These are phyloP conservation scores for Tephrocybe sp. DNA, from an alignment of 768 basidiomycete species.

Conservation along the genomic window DNA sequence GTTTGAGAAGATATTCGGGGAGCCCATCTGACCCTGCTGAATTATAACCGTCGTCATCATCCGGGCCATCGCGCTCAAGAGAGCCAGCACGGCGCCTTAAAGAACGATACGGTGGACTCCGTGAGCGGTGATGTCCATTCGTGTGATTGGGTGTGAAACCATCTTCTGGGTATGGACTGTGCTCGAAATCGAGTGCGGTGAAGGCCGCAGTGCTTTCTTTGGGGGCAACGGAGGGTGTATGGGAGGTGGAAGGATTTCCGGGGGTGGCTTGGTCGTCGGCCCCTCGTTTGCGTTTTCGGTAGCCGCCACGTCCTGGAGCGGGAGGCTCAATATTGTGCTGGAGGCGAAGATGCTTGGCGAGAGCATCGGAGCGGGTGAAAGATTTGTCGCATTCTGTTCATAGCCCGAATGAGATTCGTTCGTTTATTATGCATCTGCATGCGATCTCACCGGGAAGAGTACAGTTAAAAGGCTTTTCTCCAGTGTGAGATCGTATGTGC, in stretches of 20 bases:
- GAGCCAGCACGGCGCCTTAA: constrained; percentile 10
- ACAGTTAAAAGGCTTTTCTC: constrained; percentile 92
- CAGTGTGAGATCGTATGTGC: constrained; percentile 90
- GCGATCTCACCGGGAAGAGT: constrained; percentile 65
- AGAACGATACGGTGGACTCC: constrained; percentile 15
- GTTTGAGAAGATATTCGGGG: constrained; percentile 51
- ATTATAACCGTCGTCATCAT: constrained; percentile 40
- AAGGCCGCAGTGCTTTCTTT: constrained; percentile 35
- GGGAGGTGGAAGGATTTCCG: constrained; percentile 22
- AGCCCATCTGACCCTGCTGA: constrained; percentile 43
- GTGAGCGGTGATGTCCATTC: constrained; percentile 22
- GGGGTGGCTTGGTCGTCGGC: constrained; percentile 36
- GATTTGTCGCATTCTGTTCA: constrained; percentile 87
- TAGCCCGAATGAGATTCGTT: neutral
- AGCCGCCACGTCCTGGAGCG: constrained; percentile 68
- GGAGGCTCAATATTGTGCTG: constrained; percentile 82
- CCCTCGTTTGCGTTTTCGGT: constrained; percentile 68
- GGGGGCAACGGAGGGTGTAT: constrained; percentile 24
- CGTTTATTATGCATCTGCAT: neutral
- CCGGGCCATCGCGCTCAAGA: constrained; percentile 17
- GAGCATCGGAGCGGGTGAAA: constrained; percentile 92
- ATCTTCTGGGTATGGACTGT: constrained; percentile 40
- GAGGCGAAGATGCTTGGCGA: constrained; percentile 89
- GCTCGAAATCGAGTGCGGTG: constrained; percentile 67
- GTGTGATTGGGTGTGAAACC: constrained; percentile 10